Base-by-base conservation (phyloP, 495 filamentous ascomycete genomes). In the Echria macrotheca region DNA sequence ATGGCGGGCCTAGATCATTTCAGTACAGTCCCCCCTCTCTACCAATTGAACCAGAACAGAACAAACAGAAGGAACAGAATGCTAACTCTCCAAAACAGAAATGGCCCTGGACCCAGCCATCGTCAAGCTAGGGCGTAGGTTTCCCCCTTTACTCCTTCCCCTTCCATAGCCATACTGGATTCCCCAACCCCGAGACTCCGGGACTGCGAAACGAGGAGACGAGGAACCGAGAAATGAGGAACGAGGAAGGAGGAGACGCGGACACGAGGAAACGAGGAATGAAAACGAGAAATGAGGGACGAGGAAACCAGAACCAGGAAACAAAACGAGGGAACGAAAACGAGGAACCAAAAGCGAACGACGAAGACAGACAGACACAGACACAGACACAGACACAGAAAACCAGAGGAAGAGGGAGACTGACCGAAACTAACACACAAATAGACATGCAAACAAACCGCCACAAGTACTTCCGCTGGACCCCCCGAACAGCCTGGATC, bases 401-500 rank as follows among this genome's bases (percentile, higher is more conserved):
- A n/a, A n/a, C n/a, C n/a, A n/a, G n/a, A n/a, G n/a, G n/a, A n/a
- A n/a, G n/a, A n/a, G n/a, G n/a, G n/a, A n/a, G n/a, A n/a, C n/a
- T n/a, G n/a, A 17, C 35, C 35, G 28, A 2, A 17, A n/a, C 41
- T 36, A 23, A 38, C 21, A 24, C 8, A 24, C 18, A n/a, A 21
- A 21, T 60, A 98, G 93, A 85, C 62, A 86, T 96, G 81, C 79
- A 75, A 57, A 65, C 73, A 55, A 90, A 94, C 73, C 86, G 93
- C 41, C 85, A 89, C 80, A 91, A 87, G 71, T 95, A 89, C 80
- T 98, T 96, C 79, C 80, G 87, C 59, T 97, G 87, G 86, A 96
- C 84, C 11, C 76, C 80, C 19, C 76, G 86, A 55, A 93, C 89
- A 36, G 89, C 86, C 19, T 80, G 80, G 74, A 53, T 95, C 52